Conservation (phyloP, 495 filamentous ascomycete species). For the Apiosordaria backusii region DNA sequence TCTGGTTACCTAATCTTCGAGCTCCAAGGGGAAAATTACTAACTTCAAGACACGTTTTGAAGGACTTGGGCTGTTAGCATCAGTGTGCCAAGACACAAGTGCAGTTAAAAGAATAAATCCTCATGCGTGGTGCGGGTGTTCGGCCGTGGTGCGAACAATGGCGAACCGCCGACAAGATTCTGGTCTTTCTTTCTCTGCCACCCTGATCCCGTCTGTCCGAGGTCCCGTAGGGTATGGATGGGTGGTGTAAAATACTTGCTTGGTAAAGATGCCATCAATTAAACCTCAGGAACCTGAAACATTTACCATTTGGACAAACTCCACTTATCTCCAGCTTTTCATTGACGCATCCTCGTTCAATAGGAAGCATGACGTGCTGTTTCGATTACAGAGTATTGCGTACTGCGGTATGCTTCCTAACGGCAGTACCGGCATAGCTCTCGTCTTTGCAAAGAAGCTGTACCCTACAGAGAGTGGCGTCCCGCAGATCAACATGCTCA, state of each 20-base stretch:
- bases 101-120: not conserved
- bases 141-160: not conserved
- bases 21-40: not conserved
- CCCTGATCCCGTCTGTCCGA: not conserved
- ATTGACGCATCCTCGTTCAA: not conserved
- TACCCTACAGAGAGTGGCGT: too few species aligned
- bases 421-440: too few species aligned
- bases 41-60: slow-evolving; percentile 1
- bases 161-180: not conserved
- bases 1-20: not conserved
- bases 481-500: too few species aligned
- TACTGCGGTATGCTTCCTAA: too few species aligned
- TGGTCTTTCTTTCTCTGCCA: not conserved
- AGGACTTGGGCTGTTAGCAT: not conserved
- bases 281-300: not conserved
- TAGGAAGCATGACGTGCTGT: too few species aligned
- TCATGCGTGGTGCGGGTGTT: not conserved
- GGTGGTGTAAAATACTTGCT: too few species aligned
- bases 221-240: not conserved
- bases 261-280: not conserved
- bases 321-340: not conserved
- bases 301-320: not conserved
- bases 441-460: not conserved
- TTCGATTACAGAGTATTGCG: too few species aligned
- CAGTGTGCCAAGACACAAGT: not conserved